phyloP scores from a whole-genome alignment of 1,284 basidiomycete genomes.

The Puccinia coronata region DNA sequence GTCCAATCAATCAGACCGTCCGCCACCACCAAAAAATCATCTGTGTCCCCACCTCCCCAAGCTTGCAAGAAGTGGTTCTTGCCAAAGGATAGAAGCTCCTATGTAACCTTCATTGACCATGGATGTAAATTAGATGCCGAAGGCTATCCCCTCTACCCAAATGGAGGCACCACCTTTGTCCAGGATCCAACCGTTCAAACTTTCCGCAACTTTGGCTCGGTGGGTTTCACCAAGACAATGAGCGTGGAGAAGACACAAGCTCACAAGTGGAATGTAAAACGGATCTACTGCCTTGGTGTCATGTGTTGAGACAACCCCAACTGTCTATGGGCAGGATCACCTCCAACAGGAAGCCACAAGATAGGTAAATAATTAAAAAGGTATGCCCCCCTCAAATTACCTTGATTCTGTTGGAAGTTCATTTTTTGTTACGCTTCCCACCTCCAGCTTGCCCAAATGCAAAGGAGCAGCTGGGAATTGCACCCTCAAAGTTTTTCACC shows the following conservation, averaged over 20 bases:
- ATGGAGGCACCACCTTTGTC: not conserved
- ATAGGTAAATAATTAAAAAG: not conserved
- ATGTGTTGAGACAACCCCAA: not conserved
- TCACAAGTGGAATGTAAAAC: not conserved
- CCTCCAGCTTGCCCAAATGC: not conserved
- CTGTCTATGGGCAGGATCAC: not conserved
- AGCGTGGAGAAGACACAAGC: not conserved
- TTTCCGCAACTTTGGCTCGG: not conserved
- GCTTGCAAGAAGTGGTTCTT: too few species aligned
- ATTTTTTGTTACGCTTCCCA: not conserved
- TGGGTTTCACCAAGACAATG: too few species aligned
- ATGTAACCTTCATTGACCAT: constrained; percentile 10
- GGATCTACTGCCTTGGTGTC: too few species aligned
- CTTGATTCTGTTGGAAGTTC: not conserved
- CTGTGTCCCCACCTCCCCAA: too few species aligned
- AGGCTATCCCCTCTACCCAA: not conserved
- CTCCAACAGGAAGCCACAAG: not conserved
- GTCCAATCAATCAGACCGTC: too few species aligned
- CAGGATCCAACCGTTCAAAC: not conserved
- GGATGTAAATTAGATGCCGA: not conserved
- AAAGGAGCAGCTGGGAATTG: not conserved
- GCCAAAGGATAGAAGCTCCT: too few species aligned
- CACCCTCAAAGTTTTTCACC: too few species aligned
- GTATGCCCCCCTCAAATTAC: too few species aligned
- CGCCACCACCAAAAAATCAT: too few species aligned